These are phyloP conservation scores for Penicillium samsonianum DNA, from an alignment of 495 filamentous ascomycete species.

Conservation along the genomic window DNA sequence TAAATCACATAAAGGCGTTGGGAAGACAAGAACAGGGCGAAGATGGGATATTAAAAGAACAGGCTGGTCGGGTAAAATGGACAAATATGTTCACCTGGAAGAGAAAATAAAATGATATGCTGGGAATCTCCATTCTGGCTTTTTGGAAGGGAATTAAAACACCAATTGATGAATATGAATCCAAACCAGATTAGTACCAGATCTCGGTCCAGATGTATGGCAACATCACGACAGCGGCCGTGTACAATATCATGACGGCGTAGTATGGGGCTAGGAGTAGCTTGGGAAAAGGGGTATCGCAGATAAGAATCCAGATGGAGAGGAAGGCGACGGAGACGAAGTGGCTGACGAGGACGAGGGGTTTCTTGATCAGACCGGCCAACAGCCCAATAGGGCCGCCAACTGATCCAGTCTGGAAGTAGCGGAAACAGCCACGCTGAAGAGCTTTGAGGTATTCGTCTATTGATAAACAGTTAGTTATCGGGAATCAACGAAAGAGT, in stretches of 20 bases:
- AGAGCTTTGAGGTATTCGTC: slow-evolving; percentile 74
- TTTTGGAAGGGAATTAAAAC: not conserved
- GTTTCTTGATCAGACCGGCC: slow-evolving; percentile 77
- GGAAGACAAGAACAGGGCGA: not conserved
- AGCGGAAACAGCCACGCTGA: slow-evolving; percentile 88
- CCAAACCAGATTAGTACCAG: slow-evolving; percentile 23
- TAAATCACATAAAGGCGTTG: slow-evolving; percentile 24
- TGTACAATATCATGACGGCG: slow-evolving; percentile 74
- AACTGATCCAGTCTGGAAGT: slow-evolving; percentile 80
- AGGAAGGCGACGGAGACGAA: slow-evolving; percentile 93
- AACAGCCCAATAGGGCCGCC: slow-evolving; percentile 80
- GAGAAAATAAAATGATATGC: slow-evolving; percentile 2
- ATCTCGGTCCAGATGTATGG: slow-evolving; percentile 65
- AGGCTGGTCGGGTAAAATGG: not conserved
- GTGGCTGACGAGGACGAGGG: slow-evolving; percentile 80
- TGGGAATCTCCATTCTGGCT: not conserved
- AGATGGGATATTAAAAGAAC: slow-evolving; percentile 13
- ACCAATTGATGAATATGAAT: not conserved
- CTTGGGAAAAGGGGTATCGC: slow-evolving; percentile 55
- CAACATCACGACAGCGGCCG: slow-evolving; percentile 84
- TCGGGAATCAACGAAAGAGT: not conserved
- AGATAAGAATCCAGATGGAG: slow-evolving; percentile 76
- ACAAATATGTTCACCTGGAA: slow-evolving; percentile 17
- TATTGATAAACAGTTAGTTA: slow-evolving; percentile 23
- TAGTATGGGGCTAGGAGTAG: slow-evolving; percentile 61